phyloP scores from a whole-genome alignment of 164 flowering plant species.

The Paratinospora sagittata region DNA sequence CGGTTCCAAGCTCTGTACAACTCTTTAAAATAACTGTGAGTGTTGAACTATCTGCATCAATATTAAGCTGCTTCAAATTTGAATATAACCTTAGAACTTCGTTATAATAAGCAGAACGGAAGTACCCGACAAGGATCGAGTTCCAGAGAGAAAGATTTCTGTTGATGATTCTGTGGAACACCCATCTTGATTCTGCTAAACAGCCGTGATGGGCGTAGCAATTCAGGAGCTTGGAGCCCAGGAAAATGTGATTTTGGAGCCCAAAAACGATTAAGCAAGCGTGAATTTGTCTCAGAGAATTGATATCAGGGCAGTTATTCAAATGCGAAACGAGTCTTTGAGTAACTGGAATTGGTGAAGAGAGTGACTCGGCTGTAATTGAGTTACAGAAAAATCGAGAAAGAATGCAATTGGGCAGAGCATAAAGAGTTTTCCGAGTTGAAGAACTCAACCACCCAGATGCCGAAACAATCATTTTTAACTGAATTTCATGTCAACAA shows the following conservation, averaged over 20 bases:
- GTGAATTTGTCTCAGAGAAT: slow-evolving; percentile 33
- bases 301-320: slow-evolving; percentile 21
- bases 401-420: background rate
- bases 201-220: slow-evolving; percentile 31
- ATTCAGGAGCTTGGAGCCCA: slow-evolving; percentile 40
- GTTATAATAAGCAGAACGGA: slow-evolving; percentile 28
- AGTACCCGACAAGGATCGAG: slow-evolving; percentile 37
- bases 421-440: background rate
- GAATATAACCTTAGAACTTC: slow-evolving; percentile 38
- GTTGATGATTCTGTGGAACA: slow-evolving; percentile 27
- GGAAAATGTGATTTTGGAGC: slow-evolving; percentile 22
- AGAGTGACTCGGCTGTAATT: background rate
- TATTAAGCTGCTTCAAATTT: slow-evolving; percentile 24
- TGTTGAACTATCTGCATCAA: slow-evolving; percentile 34
- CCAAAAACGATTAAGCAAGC: slow-evolving; percentile 29
- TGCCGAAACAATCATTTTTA: slow-evolving; percentile 8
- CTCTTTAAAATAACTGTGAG: slow-evolving; percentile 42
- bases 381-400: slow-evolving; percentile 4
- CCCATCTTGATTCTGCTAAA: slow-evolving; percentile 34
- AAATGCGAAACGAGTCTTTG: slow-evolving; percentile 24
- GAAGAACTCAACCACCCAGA: slow-evolving; percentile 16
- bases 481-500: background rate
- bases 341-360: slow-evolving; percentile 5
- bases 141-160: slow-evolving; percentile 35
- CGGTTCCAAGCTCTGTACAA: slow-evolving; percentile 26